Evolutionary conservation across 805 yeast genomes (phyloP), one percentile per base, ranked within the genome.

Genomic region (Sugiyamaella mastotermitis): DNA sequence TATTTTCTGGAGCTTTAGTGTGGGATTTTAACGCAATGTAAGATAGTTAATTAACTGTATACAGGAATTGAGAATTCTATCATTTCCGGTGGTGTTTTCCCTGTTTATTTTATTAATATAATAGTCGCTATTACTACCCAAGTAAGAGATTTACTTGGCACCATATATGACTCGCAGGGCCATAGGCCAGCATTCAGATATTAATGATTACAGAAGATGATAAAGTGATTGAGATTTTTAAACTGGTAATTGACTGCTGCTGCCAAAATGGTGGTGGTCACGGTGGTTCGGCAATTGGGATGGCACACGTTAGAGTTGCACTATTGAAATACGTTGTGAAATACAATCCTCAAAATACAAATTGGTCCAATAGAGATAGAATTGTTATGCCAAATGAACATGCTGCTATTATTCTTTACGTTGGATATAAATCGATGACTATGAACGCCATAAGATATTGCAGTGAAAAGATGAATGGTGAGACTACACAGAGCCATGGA

Each of bases 281-380:
- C 40, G 65, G 65, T 16, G 67, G 68, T 29, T 62, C 65, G 16
- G 67, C 69, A 21, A 58, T 62, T 58, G 69, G 62, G 8, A 61
- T 64, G 67, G 65, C 66, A 4, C 65, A 68, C 15, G 56, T 63
- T 26, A 68, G 65, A 20, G 39, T 57, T 29, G 59, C 64, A 5
- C 43, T 64, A 11, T 64, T 63, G 64, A 61, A 56, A 32, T 58
- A 64, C 38, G 47, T 52, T 10, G 32, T 63, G 53, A 46, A 44
- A 31, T 62, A 47, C 43, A 43, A 57, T 10, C 63, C 67, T 7
- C 38, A 41, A 10, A 45, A 61, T 34, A 62, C 65, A 14, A 41
- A 48, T 7, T 63, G 49, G 43, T 59, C 64, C 45, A 61, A 64
- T 48, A 48, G 68, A 25, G 68, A 64, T 41, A 47, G 68, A 37